phyloP scores from a whole-genome alignment of 345 rosid genomes.

The Lepidium didymum region DNA sequence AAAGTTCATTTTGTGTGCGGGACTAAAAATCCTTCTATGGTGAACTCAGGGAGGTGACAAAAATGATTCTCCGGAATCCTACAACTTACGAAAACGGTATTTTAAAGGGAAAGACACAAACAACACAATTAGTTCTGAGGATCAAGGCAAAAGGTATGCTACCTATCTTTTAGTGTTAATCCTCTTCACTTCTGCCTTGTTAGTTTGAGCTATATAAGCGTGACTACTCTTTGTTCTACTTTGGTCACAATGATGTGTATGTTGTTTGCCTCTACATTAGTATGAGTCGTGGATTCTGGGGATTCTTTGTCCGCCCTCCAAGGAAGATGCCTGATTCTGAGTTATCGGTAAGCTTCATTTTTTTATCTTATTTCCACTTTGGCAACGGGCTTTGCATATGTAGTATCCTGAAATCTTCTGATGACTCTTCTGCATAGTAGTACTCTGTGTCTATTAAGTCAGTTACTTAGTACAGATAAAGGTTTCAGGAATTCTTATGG shows the following conservation, averaged over 20 bases:
- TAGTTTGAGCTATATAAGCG: conserved; percentile 6
- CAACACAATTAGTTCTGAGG: conserved; percentile 26
- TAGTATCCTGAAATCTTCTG: neutral
- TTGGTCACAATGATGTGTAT: conserved; percentile 9
- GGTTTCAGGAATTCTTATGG: conserved; percentile 10
- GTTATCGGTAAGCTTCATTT: conserved; percentile 17
- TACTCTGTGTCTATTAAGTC: neutral
- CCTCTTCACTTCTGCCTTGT: neutral
- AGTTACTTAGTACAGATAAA: conserved; percentile 4
- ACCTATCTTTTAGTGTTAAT: conserved; percentile 1
- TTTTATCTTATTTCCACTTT: conserved; percentile 3
- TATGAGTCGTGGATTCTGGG: conserved; percentile 56
- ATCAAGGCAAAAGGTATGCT: conserved; percentile 49
- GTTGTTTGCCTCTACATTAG: conserved; percentile 27
- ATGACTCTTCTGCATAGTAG: neutral
- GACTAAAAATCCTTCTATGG: conserved; percentile 19
- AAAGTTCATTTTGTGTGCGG: neutral
- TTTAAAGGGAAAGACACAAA: conserved; percentile 41
- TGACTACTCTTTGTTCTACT: conserved; percentile 2
- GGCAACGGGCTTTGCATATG: neutral
- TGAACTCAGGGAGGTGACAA: conserved; percentile 59
- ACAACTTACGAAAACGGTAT: conserved; percentile 33
- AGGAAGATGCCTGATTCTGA: conserved; percentile 37
- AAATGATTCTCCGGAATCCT: conserved; percentile 39
- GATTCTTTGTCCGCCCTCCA: conserved; percentile 38